Evolutionary conservation across 805 yeast species (phyloP).

Genomic region (Kurtzmaniella fragi): DNA sequence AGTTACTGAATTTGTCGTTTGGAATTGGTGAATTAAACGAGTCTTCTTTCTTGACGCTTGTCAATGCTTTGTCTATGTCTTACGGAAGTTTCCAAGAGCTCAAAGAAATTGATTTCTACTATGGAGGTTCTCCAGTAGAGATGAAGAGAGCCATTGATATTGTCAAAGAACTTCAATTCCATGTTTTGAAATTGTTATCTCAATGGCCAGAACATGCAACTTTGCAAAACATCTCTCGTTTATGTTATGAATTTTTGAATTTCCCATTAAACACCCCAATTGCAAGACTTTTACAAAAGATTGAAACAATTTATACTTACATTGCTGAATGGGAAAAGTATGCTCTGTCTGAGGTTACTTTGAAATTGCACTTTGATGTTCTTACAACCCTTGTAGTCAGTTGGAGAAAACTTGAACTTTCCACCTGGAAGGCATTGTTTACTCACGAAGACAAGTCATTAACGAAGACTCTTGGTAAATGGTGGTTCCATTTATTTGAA

Average conservation of each 20-base stretch:
- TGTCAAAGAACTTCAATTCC: constrained; percentile 38
- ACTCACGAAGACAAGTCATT: constrained; percentile 51
- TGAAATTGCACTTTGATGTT: constrained; percentile 49
- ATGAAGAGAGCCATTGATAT: constrained; percentile 53
- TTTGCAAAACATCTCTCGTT: constrained; percentile 57
- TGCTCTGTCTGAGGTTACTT: constrained; percentile 72
- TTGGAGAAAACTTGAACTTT: constrained; percentile 87
- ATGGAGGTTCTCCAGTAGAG: constrained; percentile 56
- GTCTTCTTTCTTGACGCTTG: constrained; percentile 16
- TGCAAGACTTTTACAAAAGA: constrained; percentile 69
- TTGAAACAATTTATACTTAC: constrained; percentile 81
- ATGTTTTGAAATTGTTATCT: constrained; percentile 43
- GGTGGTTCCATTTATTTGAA: constrained; percentile 93
- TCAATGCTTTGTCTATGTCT: constrained; percentile 9
- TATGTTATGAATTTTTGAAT: constrained; percentile 59
- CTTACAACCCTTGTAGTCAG: constrained; percentile 69
- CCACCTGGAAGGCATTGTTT: constrained; percentile 80
- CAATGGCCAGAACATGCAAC: constrained; percentile 98
- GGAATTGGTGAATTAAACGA: constrained; percentile 9
- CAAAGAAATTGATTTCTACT: constrained; percentile 50
- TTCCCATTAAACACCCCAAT: constrained; percentile 68
- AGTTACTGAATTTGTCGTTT: constrained; percentile 6
- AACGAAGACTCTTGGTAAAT: constrained; percentile 55
- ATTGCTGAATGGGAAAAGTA: constrained; percentile 92
- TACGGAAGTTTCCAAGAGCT: constrained; percentile 13